phyloP scores from a whole-genome alignment of 768 basidiomycete genomes.

The Macrocybe gigantea region DNA sequence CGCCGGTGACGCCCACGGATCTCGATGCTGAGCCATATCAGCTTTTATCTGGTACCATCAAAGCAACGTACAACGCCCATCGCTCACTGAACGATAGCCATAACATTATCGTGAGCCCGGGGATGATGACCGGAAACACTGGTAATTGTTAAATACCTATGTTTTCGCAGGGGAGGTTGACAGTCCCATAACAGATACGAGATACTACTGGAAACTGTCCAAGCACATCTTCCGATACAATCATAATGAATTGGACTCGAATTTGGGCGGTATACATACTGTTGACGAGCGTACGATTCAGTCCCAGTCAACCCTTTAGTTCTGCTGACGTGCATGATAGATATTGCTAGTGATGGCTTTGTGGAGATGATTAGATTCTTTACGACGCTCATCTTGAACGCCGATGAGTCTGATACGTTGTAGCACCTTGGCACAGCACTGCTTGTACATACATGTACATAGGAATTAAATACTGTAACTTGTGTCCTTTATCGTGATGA shows the following conservation, averaged over 20 bases:
- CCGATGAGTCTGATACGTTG: conserved; percentile 43
- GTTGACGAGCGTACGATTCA: conserved; percentile 58
- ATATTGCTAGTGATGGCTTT: conserved; percentile 41
- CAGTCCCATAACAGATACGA: conserved; percentile 42
- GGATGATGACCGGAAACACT: conserved; percentile 57
- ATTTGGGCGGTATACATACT: conserved; percentile 51
- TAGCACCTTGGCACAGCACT: not conserved
- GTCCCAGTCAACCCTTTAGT: conserved; percentile 1
- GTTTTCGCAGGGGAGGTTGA: not conserved
- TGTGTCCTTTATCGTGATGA: too few species aligned
- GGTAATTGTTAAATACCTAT: conserved; percentile 25
- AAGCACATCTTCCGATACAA: conserved; percentile 66
- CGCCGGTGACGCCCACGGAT: conserved; percentile 53
- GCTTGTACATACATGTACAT: too few species aligned
- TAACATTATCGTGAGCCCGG: conserved; percentile 41
- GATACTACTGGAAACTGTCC: conserved; percentile 53
- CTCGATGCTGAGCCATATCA: conserved; percentile 38
- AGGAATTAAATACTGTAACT: too few species aligned
- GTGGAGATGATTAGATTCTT: conserved; percentile 67
- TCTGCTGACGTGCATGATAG: conserved; percentile 22
- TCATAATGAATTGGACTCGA: conserved; percentile 28
- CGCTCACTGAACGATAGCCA: conserved; percentile 25
- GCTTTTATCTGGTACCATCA: conserved; percentile 60
- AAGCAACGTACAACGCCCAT: conserved; percentile 50
- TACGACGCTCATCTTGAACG: conserved; percentile 58